These are phyloP conservation scores for Pythium plurisporium DNA, from an alignment of 352 stramenopile species.

Conservation along the genomic window DNA sequence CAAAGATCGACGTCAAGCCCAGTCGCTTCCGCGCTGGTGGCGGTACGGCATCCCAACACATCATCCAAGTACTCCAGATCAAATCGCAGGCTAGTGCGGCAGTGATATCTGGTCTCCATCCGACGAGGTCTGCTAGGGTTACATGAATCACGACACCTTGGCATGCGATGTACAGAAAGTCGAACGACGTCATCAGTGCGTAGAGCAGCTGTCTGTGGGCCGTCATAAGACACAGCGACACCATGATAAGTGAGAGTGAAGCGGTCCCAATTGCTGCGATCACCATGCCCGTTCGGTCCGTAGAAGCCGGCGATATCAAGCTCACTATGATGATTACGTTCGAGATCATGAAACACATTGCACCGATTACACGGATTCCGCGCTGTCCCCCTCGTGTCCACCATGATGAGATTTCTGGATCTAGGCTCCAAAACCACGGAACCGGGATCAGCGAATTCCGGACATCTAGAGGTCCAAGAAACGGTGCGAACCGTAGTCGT, in stretches of 20 bases:
- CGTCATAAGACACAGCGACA: neutral
- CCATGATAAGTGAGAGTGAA: neutral
- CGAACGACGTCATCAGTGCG: slow-evolving; percentile 31
- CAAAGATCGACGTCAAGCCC: neutral
- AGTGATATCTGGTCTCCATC: neutral
- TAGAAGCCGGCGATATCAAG: neutral
- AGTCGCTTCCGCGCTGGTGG: neutral
- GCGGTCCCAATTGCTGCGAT: neutral
- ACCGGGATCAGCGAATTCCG: neutral
- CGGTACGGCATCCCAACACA: slow-evolving; percentile 8
- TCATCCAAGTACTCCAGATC: slow-evolving; percentile 3
- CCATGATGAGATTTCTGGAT: too few species aligned
- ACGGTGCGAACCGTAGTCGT: neutral
- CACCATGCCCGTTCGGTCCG: neutral
- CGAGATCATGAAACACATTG: neutral
- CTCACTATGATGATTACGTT: neutral
- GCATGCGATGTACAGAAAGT: slow-evolving; percentile 32
- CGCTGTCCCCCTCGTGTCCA: too few species aligned
- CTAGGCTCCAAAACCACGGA: neutral
- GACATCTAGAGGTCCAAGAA: neutral
- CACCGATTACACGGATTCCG: too few species aligned
- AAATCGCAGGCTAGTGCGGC: neutral
- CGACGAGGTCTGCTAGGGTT: neutral
- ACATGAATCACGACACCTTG: slow-evolving; percentile 28
- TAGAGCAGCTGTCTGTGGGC: slow-evolving; percentile 25